Base-by-base conservation (phyloP, 345 rosid species). In the Excoecaria cochinchinensis region DNA sequence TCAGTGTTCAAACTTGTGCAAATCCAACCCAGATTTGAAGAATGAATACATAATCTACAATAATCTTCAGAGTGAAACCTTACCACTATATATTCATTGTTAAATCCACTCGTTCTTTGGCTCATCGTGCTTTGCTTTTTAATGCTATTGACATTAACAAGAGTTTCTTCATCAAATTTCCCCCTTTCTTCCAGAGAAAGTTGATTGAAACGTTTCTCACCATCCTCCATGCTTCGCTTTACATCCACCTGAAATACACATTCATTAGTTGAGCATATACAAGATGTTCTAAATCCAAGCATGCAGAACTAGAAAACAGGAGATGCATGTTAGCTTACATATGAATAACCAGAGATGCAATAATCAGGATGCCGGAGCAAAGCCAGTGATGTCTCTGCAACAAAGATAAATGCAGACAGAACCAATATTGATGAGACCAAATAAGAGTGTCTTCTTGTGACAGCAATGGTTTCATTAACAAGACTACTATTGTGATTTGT, bases 171-270 rank as follows among this genome's bases (percentile, higher is more conserved):
- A 25, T 93, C 97, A 69, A 95, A 93, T 82, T 95, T 91, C 0
- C 97, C 97, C 57, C 98, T 82, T 81, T 93, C 99, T 91, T 95
- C 98, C 78, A 93, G 93, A 44, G 99, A 95, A 64, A 95, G 95
- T 77, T 89, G 90, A 82, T 90, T 89, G 86, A 93, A 95, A 69
- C 92, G 90, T 79, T 89, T 90, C 80, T 95, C 98, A 40, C 97
- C 98, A 31, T 87, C 91, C 51, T 89, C 97, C 76, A 89, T 78
- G 83, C 88, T 87, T 48, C 85, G 83, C 78, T 88, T 95, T 78
- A 89, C 87, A 81, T 91, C 97, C 77, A 86, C 92, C 97, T 95
- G 77, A 39, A 76, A 19, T 31, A 25, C 58, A 56, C 31, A 55
- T 40, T n/a, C 3, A 25, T 5, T 16, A 6, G 7, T 58, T 15